These are phyloP conservation scores for Gracilaria vermiculophylla DNA, from an alignment of 23 red algal species.

Conservation along the genomic window DNA sequence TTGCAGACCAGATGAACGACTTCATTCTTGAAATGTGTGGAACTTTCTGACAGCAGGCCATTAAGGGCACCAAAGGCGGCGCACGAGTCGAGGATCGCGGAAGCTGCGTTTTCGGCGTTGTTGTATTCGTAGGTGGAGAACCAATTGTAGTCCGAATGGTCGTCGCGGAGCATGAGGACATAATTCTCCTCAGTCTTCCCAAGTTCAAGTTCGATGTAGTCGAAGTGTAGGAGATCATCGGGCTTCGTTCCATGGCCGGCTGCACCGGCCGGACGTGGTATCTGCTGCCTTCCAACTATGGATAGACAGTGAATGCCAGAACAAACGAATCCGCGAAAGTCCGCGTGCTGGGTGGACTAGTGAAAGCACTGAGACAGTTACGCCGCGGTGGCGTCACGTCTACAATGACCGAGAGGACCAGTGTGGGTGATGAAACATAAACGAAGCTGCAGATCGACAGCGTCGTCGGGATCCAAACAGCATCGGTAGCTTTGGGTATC, in stretches of 20 bases:
- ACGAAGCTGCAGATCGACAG: conserved; percentile 24
- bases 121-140: conserved; percentile 3
- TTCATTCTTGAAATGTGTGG: conserved; percentile 52
- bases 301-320: conserved; percentile 45
- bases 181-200: background rate
- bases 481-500: background rate
- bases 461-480: conserved; percentile 39
- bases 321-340: conserved; percentile 38
- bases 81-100: conserved; percentile 9
- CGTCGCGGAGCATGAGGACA: background rate
- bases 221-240: conserved; percentile 42
- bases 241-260: background rate
- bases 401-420: conserved; percentile 24
- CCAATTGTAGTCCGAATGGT: conserved; percentile 48
- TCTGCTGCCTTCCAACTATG: conserved; percentile 22
- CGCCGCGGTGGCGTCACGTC: background rate
- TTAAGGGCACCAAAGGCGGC: conserved; percentile 19
- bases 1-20: background rate
- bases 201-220: conserved; percentile 9
- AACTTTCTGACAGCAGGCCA: conserved; percentile 3
- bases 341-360: background rate
- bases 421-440: conserved; percentile 12
- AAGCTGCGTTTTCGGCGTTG: conserved; percentile 29
- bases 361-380: background rate
- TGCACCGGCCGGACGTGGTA: conserved; percentile 21